Percentiles rank a stretch among this genome's conserved stretches.
These are phyloP conservation scores for Podaxis sp. DNA, from an alignment of 768 basidiomycete genomes.

Conservation along the genomic window DNA sequence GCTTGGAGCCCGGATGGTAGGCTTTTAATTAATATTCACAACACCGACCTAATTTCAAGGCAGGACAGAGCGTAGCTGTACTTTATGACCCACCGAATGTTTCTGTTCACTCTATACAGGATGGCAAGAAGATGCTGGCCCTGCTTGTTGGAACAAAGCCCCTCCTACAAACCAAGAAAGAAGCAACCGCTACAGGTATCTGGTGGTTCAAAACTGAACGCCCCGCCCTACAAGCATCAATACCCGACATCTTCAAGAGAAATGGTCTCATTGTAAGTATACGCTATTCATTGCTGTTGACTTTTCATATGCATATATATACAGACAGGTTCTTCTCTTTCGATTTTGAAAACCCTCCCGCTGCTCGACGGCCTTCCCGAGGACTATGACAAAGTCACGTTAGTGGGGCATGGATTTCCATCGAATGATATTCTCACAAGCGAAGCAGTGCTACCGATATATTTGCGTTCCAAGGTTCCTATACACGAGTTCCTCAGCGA, in stretches of 20 bases:
- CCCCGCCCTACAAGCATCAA: slow-evolving; percentile 33
- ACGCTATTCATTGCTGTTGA: slow-evolving; percentile 4
- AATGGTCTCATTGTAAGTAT: slow-evolving; percentile 57
- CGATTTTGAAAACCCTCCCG: slow-evolving; percentile 65
- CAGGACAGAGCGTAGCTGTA: slow-evolving; percentile 71
- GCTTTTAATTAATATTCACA: slow-evolving; percentile 5
- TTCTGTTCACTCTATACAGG: slow-evolving; percentile 75
- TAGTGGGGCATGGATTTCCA: slow-evolving; percentile 23
- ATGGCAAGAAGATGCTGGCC: slow-evolving; percentile 57
- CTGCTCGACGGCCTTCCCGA: slow-evolving; percentile 70
- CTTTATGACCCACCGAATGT: slow-evolving; percentile 67
- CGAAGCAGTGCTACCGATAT: slow-evolving; percentile 65
- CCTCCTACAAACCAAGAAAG: slow-evolving; percentile 17
- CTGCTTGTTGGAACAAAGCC: slow-evolving; percentile 33
- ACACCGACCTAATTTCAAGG: not conserved
- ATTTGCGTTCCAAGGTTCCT: slow-evolving; percentile 77
- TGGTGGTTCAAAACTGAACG: slow-evolving; percentile 69
- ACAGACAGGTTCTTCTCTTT: slow-evolving; percentile 80
- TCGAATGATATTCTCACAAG: slow-evolving; percentile 16
- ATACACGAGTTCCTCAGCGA: slow-evolving; percentile 44
- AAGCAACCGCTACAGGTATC: slow-evolving; percentile 34
- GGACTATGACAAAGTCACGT: slow-evolving; percentile 68
- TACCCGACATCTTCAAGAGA: slow-evolving; percentile 78
- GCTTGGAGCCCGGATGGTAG: slow-evolving; percentile 85
- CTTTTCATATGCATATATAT: slow-evolving; percentile 14